A percentile compares a stretch with the other conserved stretches of the same genome.
phyloP scores from a whole-genome alignment of 139 green algal species.

The Coelastrella sp. region DNA sequence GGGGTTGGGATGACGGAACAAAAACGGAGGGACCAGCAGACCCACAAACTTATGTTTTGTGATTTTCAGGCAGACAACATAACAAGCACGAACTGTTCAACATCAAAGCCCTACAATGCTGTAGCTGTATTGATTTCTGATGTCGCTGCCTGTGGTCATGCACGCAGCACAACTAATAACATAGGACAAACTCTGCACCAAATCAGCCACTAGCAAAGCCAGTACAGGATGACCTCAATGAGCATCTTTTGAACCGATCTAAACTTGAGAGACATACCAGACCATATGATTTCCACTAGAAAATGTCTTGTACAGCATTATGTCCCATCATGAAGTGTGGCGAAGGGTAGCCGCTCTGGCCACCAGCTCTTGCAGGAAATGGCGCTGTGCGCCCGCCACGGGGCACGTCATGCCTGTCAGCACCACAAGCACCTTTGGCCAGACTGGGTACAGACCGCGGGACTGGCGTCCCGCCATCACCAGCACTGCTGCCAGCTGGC shows the following conservation, averaged over 20 bases:
- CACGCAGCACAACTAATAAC: background rate
- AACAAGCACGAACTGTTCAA: too few relatives aligned
- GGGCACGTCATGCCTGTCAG: conserved; percentile 24
- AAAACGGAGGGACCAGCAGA: too few relatives aligned
- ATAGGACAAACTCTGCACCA: background rate
- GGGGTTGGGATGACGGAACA: too few relatives aligned
- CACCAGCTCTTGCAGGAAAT: conserved; percentile 34
- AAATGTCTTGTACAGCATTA: background rate
- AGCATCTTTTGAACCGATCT: background rate
- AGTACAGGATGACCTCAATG: background rate
- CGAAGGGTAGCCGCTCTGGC: background rate
- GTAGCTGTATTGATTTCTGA: too few relatives aligned
- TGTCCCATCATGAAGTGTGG: background rate
- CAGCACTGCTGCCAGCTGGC: conserved; percentile 10
- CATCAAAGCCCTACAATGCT: too few relatives aligned
- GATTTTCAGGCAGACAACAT: too few relatives aligned
- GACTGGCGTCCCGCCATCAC: conserved; percentile 17
- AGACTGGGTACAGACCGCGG: conserved; percentile 17
- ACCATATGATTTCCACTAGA: background rate
- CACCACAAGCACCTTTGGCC: conserved; percentile 38
- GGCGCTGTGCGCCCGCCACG: background rate
- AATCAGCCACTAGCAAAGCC: background rate
- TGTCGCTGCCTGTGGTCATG: too few relatives aligned
- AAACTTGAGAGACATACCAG: background rate
- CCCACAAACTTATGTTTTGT: too few relatives aligned